Conservation (phyloP, 2,329 filamentous ascomycete species). For the Immersiporthe knoxdaviesiana region DNA sequence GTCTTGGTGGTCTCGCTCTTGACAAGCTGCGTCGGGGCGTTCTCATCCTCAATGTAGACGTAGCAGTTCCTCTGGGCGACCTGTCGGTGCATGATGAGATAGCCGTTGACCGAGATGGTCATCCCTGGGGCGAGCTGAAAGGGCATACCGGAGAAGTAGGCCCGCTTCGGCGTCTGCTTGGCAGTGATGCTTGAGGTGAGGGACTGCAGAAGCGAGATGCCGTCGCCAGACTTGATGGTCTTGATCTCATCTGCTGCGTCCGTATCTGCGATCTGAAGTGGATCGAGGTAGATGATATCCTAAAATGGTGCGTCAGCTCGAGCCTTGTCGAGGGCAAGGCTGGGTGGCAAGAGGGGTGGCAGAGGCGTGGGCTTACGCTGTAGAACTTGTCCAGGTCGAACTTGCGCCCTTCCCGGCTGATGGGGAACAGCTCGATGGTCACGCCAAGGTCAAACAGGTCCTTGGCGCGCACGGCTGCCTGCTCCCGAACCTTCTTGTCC, state of each 20-base stretch:
- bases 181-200: slow-evolving; percentile 89
- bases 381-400: slow-evolving; percentile 91
- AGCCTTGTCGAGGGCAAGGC: neutral
- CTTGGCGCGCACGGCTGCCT: slow-evolving; percentile 85
- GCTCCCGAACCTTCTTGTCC: slow-evolving; percentile 73
- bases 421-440: slow-evolving; percentile 89
- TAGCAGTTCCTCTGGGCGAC: slow-evolving; percentile 81
- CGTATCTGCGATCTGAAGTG: slow-evolving; percentile 64
- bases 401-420: slow-evolving; percentile 68
- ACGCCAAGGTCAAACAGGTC: slow-evolving; percentile 95
- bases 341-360: too few relatives aligned
- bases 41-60: slow-evolving; percentile 72
- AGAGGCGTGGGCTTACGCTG: slow-evolving; percentile 64
- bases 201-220: slow-evolving; percentile 76
- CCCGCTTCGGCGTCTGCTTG: slow-evolving; percentile 81
- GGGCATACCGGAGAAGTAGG: slow-evolving; percentile 83
- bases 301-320: slow-evolving; percentile 39
- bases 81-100: slow-evolving; percentile 85
- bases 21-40: slow-evolving; percentile 83
- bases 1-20: slow-evolving; percentile 73
- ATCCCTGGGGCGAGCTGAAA: slow-evolving; percentile 86
- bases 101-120: slow-evolving; percentile 89
- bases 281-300: slow-evolving; percentile 89
- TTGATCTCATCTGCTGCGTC: slow-evolving; percentile 61
- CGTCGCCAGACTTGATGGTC: slow-evolving; percentile 70